Evolutionary conservation across 257 asterid genomes (phyloP), one percentile per base, ranked within the genome.

Genomic region (Fraxinus quadrangulata): DNA sequence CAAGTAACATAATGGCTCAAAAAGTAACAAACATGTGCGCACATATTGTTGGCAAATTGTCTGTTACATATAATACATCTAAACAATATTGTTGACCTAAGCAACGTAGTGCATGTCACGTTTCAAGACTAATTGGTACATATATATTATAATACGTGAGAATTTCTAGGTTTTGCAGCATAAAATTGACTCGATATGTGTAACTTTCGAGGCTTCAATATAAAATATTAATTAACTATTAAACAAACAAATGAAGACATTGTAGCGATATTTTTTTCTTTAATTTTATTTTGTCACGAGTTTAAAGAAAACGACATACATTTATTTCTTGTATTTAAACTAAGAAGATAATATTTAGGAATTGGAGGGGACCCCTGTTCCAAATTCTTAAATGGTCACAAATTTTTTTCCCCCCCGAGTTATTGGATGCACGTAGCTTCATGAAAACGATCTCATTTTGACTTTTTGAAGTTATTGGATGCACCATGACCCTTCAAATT

Each of bases 21-120:
- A 63, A 63, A 23, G 34, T 26, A 13, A 24, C 17, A 0, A 63
- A 31, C 36, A 26, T 26, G 69, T 12, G 69, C 67, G 21, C 67
- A 21, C 13, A 8, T 0, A n/a, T 59, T 2, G 24, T 59, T 21
- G 13, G 13, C 67, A 59, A 6, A 8, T n/a, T 63, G 36, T 63
- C 36, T 63, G 34, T 12, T 6, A 61, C 31, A 61, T 39, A 70
- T 36, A 36, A 21, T 17, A 34, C 1, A 10, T 63, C 21, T 14
- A 63, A 63, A 47, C 54, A 76, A 59, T 21, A 28, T 45, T 59
- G 81, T 71, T 71, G 87, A 77, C 75, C 75, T 80, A 61, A 42
- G 74, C 30, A 70, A 74, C 34, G 47, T 79, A 81, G 85, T 84
- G 88, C 73, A 24, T 77, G 67, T 67, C 86, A 85, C 86, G 88